Base-by-base conservation (phyloP, 2,329 filamentous ascomycete genomes). In the Ophiostoma triangulosporum region DNA sequence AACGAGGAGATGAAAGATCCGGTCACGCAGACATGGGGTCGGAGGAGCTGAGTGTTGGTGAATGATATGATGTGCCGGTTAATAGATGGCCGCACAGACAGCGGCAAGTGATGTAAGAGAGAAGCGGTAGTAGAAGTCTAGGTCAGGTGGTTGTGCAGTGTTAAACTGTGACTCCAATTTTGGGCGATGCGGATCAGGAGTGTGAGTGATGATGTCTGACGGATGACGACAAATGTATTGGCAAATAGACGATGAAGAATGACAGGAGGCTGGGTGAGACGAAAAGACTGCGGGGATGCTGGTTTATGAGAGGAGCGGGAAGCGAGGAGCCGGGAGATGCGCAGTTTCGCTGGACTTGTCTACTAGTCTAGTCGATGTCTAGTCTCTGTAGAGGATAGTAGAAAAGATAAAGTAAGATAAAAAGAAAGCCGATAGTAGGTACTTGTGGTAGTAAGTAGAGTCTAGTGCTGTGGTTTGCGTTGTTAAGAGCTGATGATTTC, bases 11-110 rank as follows among this genome's bases (percentile, higher is more conserved):
- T n/a, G n/a, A n/a, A n/a, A n/a, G n/a, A n/a, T n/a, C n/a, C n/a
- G n/a, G n/a, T 46, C 43, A 46, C 43, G 26, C 26, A 46, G 43
- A 46, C 43, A 46, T 46, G 43, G 29, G 43, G 43, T 17, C 43
- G 26, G 43, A 29, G 12, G n/a, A n/a, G 11, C n/a, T 9, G 43
- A 26, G n/a, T n/a, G n/a, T n/a, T 15, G 9, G 6, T 1, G 14
- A 12, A 17, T 17, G 8, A 1, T 9, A 12, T 31, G 15, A 43
- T 14, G 20, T 12, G 20, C 8, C 24, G 38, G 20, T 4, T 24
- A 12, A 9, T 43, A 43, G 20, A 8, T 43, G 11, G 20, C 38
- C 38, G 38, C 38, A 43, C 38, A 43, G 38, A 43, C 38, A 43
- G 38, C 38, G 20, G 38, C 38, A 43, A 20, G 20, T 26, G 20